Evolutionary conservation across 148 eudicot species (phyloP).

Genomic region (Nepenthes gracilis): DNA sequence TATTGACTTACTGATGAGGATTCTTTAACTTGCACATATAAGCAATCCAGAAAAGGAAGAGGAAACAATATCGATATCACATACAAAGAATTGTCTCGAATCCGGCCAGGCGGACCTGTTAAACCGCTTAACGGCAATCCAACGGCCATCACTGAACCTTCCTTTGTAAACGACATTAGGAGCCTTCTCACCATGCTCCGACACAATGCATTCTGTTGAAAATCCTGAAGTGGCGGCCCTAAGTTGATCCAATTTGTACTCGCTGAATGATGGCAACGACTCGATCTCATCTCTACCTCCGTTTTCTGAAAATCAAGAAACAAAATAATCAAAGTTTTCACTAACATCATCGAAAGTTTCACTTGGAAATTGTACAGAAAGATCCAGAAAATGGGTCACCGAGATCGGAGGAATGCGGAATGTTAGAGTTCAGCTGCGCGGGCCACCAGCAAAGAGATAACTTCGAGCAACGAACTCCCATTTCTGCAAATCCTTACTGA

Average conservation of each 20-base stretch:
- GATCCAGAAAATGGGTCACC: slow-evolving; percentile 19
- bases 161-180: slow-evolving; percentile 81
- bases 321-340: background rate
- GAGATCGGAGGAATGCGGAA: slow-evolving; percentile 40
- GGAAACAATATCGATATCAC: background rate
- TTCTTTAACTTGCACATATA: background rate
- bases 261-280: slow-evolving; percentile 43
- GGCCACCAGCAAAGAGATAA: slow-evolving; percentile 48
- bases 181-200: slow-evolving; percentile 85
- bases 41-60: background rate
- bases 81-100: slow-evolving; percentile 62
- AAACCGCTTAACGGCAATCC: slow-evolving; percentile 72
- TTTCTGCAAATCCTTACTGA: slow-evolving; percentile 8
- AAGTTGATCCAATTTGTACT: slow-evolving; percentile 60
- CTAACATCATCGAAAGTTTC: background rate
- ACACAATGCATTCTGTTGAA: slow-evolving; percentile 57
- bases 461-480: slow-evolving; percentile 74
- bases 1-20: background rate
- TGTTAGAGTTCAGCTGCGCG: slow-evolving; percentile 32
- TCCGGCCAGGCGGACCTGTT: slow-evolving; percentile 91
- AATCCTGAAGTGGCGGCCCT: slow-evolving; percentile 61
- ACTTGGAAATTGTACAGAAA: background rate
- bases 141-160: slow-evolving; percentile 45
- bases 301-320: slow-evolving; percentile 21
- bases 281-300: slow-evolving; percentile 36